Percentiles rank a stretch among this genome's conserved stretches.
These are phyloP conservation scores for Bipolaris oryzae DNA, from an alignment of 2,329 filamentous ascomycete species.

Conservation along the genomic window DNA sequence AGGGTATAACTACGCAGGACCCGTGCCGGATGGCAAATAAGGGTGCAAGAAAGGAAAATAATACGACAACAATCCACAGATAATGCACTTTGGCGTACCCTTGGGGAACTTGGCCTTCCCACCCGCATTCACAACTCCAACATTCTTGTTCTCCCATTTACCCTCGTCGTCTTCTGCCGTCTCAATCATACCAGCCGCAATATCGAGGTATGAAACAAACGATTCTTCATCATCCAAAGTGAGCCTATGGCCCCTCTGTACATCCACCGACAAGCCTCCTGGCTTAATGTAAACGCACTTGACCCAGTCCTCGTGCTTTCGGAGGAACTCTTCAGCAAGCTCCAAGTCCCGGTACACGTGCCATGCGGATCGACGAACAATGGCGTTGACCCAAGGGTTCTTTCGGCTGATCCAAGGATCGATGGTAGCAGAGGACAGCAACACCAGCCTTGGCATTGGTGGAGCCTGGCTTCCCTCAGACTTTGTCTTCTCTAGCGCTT, in stretches of 20 bases:
- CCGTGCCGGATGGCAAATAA: constrained; percentile 1
- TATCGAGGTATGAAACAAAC: constrained; percentile 52
- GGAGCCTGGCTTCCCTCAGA: not conserved
- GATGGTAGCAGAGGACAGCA: constrained; percentile 54
- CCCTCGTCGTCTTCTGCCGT: constrained; percentile 40
- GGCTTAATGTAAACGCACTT: constrained; percentile 53
- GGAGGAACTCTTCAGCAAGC: constrained; percentile 47
- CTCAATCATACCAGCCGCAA: constrained; percentile 58
- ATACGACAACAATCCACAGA: constrained; percentile 35
- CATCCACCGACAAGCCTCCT: constrained; percentile 48
- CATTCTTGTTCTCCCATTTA: constrained; percentile 24
- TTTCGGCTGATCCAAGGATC: constrained; percentile 36
- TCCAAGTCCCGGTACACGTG: constrained; percentile 51
- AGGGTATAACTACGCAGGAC: not conserved
- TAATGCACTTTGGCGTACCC: constrained; percentile 43
- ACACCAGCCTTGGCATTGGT: constrained; percentile 36
- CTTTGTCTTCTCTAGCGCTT: constrained; percentile 36
- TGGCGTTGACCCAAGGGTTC: constrained; percentile 34
- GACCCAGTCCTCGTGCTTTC: constrained; percentile 48
- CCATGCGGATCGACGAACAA: constrained; percentile 38
- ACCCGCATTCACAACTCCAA: constrained; percentile 38
- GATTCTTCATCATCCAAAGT: constrained; percentile 48
- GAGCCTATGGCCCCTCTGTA: constrained; percentile 51
- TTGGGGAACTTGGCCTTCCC: constrained; percentile 44
- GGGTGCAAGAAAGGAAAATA: constrained; percentile 8